These are phyloP conservation scores for Epichloe scottii DNA, from an alignment of 2,329 filamentous ascomycete species.

Conservation along the genomic window DNA sequence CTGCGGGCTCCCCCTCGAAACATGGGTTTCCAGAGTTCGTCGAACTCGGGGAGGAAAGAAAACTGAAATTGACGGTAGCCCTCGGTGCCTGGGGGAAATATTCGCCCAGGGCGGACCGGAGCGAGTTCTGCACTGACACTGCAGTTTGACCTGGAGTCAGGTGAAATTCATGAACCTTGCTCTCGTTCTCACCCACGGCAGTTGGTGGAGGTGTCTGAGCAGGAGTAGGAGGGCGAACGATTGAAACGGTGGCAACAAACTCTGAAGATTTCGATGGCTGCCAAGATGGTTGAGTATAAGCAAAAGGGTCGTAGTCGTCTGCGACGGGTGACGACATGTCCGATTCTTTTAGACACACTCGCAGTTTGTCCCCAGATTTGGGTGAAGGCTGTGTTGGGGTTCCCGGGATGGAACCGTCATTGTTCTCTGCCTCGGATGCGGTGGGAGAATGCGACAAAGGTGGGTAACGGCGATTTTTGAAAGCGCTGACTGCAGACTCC, in stretches of 20 bases:
- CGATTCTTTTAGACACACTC: not conserved
- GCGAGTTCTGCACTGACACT: slow-evolving; percentile 42
- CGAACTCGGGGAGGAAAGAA: slow-evolving; percentile 33
- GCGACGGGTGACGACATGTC: slow-evolving; percentile 2
- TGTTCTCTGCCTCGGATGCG: slow-evolving; percentile 11
- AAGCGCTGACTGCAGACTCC: slow-evolving; percentile 33
- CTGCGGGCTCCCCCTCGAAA: slow-evolving; percentile 26
- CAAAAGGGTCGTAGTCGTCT: slow-evolving; percentile 37
- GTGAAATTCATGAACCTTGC: slow-evolving; percentile 33
- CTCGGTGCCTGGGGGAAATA: slow-evolving; percentile 37
- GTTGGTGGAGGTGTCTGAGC: slow-evolving; percentile 29
- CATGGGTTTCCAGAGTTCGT: slow-evolving; percentile 40
- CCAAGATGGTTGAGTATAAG: slow-evolving; percentile 19
- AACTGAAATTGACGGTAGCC: slow-evolving; percentile 37
- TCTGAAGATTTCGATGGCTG: slow-evolving; percentile 12
- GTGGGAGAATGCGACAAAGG: slow-evolving; percentile 13
- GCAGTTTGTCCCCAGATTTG: not conserved
- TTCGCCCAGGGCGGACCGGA: slow-evolving; percentile 38
- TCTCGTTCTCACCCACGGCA: slow-evolving; percentile 14
- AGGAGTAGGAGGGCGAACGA: slow-evolving; percentile 28
- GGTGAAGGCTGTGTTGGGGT: slow-evolving; percentile 13
- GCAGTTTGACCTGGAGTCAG: slow-evolving; percentile 31
- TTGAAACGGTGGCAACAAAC: slow-evolving; percentile 12
- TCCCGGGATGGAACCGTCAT: slow-evolving; percentile 11
- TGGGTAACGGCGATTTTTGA: slow-evolving; percentile 20